Percentiles rank a stretch among this genome's conserved stretches.
Conservation (phyloP, 2,329 filamentous ascomycete species). For the Bipolaris zeicola region DNA sequence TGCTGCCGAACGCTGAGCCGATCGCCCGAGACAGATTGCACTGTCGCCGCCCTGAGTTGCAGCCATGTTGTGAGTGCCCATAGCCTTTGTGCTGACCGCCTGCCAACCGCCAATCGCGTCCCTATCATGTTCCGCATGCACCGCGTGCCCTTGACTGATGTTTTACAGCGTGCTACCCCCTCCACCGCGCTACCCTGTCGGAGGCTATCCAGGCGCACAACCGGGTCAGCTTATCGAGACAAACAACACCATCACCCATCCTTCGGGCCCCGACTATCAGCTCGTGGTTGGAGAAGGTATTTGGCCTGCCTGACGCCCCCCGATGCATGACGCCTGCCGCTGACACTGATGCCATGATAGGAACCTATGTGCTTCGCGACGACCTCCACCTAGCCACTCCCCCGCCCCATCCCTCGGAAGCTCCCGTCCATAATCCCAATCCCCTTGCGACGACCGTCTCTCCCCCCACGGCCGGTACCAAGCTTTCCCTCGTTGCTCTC, state of each 20-base stretch:
- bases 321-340: slow-evolving; percentile 5
- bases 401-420: slow-evolving; percentile 92
- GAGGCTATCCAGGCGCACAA: slow-evolving; percentile 73
- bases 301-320: slow-evolving; percentile 6
- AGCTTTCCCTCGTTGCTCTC: slow-evolving; percentile 76
- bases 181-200: slow-evolving; percentile 81
- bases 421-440: slow-evolving; percentile 84
- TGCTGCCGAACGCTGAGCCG: slow-evolving; percentile 23
- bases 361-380: slow-evolving; percentile 88
- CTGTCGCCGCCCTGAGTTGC: slow-evolving; percentile 20
- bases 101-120: slow-evolving; percentile 34
- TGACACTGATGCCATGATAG: slow-evolving; percentile 54
- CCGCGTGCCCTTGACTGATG: slow-evolving; percentile 32
- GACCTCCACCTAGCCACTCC: slow-evolving; percentile 91
- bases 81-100: slow-evolving; percentile 17
- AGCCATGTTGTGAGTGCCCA: slow-evolving; percentile 45
- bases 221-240: slow-evolving; percentile 86
- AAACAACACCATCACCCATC: slow-evolving; percentile 84
- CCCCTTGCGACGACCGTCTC: slow-evolving; percentile 84
- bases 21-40: slow-evolving; percentile 29
- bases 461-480: slow-evolving; percentile 84
- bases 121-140: slow-evolving; percentile 23
- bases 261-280: slow-evolving; percentile 81
- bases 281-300: slow-evolving; percentile 92
- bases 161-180: slow-evolving; percentile 69